Evolutionary conservation across 106 monocot species (phyloP).

Genomic region (Dioscorea zingiberensis): DNA sequence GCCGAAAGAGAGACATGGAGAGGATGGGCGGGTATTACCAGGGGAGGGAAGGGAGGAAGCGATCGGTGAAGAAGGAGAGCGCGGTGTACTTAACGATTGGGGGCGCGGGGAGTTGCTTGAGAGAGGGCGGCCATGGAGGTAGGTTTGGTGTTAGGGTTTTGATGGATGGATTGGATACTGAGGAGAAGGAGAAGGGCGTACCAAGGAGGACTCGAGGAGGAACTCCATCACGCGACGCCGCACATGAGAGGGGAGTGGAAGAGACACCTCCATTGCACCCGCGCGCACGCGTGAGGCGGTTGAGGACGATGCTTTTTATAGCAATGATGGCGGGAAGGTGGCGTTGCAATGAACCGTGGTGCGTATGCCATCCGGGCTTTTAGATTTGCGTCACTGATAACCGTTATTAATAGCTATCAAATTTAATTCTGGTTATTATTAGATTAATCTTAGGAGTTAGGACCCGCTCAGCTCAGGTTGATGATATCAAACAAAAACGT

Average conservation of each 20-base stretch:
- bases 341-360: no score
- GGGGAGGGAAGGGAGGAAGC: conserved; percentile 53
- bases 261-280: background rate
- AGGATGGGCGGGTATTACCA: conserved; percentile 15
- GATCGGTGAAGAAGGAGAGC: conserved; percentile 70
- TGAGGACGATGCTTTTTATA: background rate
- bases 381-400: no score
- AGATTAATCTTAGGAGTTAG: no score
- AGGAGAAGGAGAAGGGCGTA: conserved; percentile 4
- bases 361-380: no score
- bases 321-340: no score
- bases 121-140: background rate
- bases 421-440: no score
- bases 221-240: conserved; percentile 35
- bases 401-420: no score
- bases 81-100: conserved; percentile 88
- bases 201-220: conserved; percentile 36
- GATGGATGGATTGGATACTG: no score
- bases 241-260: background rate
- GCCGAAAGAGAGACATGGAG: background rate
- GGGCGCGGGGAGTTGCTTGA: conserved; percentile 42
- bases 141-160: background rate
- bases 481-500: no score
- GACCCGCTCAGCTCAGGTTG: no score
- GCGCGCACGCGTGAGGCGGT: background rate